Base-by-base conservation (phyloP, 169 alveolate species). In the Plasmodium gonderi region DNA sequence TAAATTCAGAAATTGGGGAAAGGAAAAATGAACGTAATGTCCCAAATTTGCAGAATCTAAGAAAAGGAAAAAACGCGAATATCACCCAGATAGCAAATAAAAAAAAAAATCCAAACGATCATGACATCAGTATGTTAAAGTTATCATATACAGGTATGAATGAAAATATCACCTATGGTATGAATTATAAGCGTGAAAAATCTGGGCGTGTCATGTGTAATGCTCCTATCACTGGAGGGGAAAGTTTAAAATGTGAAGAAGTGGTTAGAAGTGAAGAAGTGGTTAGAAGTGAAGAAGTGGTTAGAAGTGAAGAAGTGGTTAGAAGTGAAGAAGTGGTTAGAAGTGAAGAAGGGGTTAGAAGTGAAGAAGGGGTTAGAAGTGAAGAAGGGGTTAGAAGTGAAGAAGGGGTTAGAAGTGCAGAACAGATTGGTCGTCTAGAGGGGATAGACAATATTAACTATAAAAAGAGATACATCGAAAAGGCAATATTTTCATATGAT, bases 401-500 rank as follows among this genome's bases (percentile, higher is more conserved):
- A n/a, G n/a, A n/a, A n/a, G n/a, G n/a, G n/a, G n/a, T n/a, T n/a
- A n/a, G n/a, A n/a, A n/a, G n/a, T n/a, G n/a, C n/a, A n/a, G n/a
- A n/a, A n/a, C n/a, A 23, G 12, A 23, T 4, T 0, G 12, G 14
- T 17, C 36, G 11, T n/a, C 14, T 17, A 4, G 33, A 64, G 9
- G 33, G 23, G 3, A 77, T 44, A n/a, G 31, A 79, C 20, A 68
- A 64, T 49, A 42, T 47, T 2, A 69, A 83, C 33, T 83, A 45
- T 14, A 83, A 83, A 51, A 83, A 83, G 11, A 72, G 60, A 23
- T 83, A 69, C 38, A 83, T 83, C 26, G 92, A 83, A 51, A 44
- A 36, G 3, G 33, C 44, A 47, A 49, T 83, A 31, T 83, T 80
- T 6, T 17, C 92, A 14, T 83, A 83, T 72, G 82, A 68, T 29